Evolutionary conservation across 73 alveolate genomes (phyloP), one percentile per base, ranked within the genome.

Genomic region (Blepharisma japonicum): DNA sequence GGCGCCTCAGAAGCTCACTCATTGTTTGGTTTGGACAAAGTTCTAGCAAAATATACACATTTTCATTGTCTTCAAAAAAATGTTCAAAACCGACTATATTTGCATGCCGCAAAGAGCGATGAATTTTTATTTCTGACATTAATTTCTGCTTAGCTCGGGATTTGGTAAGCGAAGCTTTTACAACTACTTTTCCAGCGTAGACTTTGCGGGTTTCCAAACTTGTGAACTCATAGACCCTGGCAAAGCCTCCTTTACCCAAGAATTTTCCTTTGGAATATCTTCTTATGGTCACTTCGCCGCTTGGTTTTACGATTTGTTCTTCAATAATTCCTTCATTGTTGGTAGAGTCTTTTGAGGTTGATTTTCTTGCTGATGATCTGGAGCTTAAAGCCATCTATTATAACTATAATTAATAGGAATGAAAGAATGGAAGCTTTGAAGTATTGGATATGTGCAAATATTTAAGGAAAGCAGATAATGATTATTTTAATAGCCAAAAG

Each of bases 41-140:
- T 67, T 88, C 95, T 6, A 88, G 68, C 54, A 88, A 66, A 71
- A 88, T 78, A 70, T 88, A 88, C 9, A 88, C 78, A 67, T 83
- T 85, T 6, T 88, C 94, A 27, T 61, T 42, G 76, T 88, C 94
- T 81, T 88, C 92, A 27, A 88, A 86, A 85, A 77, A 98, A 91
- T 95, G 99, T 72, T 96, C 98, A 83, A 94, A 96, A 45, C 95
- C 92, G 7, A 94, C 99, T 21, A 96, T 61, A 39, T 61, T 14
- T 25, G 14, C 47, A 25, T 61, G 74, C 18, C 18, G 11, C 18
- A 61, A 76, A 67, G 89, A 83, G 82, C 86, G 82, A 83, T 90
- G 96, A n/a, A 90, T 90, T 79, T 86, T 83, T 48, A 90, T 86
- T 77, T 90, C 96, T 49, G 85, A 71, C 77, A 32, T 32, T 3